These are phyloP conservation scores for Macrolepiota albuminosa DNA, from an alignment of 768 basidiomycete genomes.

Conservation along the genomic window DNA sequence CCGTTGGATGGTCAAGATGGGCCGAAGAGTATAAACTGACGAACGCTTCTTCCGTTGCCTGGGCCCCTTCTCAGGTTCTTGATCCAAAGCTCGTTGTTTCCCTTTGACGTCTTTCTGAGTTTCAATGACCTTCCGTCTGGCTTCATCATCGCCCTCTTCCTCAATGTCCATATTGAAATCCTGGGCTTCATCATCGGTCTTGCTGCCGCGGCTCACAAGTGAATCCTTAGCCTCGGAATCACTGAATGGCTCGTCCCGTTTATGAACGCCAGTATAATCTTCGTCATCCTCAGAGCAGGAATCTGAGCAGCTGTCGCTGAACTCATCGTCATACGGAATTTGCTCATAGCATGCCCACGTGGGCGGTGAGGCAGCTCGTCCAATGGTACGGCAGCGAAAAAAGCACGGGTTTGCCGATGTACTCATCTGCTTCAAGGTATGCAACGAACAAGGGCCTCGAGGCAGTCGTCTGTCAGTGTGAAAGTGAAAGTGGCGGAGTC, in stretches of 20 bases:
- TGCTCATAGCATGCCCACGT: conserved; percentile 92
- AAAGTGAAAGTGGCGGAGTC: conserved; percentile 8
- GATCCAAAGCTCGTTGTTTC: conserved; percentile 74
- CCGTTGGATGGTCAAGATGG: conserved; percentile 81
- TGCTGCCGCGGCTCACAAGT: conserved; percentile 20
- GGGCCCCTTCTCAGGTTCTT: conserved; percentile 48
- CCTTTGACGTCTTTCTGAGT: conserved; percentile 66
- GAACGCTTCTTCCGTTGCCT: conserved; percentile 52
- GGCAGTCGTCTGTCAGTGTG: conserved; percentile 9
- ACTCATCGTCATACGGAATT: conserved; percentile 67
- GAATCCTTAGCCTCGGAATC: conserved; percentile 35
- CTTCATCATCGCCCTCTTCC: conserved; percentile 31
- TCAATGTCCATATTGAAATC: conserved; percentile 59
- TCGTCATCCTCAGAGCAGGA: conserved; percentile 77
- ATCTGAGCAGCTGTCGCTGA: conserved; percentile 54
- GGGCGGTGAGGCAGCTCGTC: conserved; percentile 77
- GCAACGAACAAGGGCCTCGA: conserved; percentile 9
- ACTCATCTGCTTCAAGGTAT: conserved; percentile 26
- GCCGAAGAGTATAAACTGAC: conserved; percentile 60
- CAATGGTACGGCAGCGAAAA: conserved; percentile 70
- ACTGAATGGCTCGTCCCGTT: conserved; percentile 11
- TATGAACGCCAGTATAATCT: conserved; percentile 39
- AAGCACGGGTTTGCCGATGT: conserved; percentile 37
- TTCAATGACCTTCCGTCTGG: conserved; percentile 32
- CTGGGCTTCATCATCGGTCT: conserved; percentile 25